Evolutionary conservation across 2,329 filamentous ascomycete species (phyloP), one percentile per base, ranked within the genome.

Genomic region (Gnomoniopsis smithogilvyi): DNA sequence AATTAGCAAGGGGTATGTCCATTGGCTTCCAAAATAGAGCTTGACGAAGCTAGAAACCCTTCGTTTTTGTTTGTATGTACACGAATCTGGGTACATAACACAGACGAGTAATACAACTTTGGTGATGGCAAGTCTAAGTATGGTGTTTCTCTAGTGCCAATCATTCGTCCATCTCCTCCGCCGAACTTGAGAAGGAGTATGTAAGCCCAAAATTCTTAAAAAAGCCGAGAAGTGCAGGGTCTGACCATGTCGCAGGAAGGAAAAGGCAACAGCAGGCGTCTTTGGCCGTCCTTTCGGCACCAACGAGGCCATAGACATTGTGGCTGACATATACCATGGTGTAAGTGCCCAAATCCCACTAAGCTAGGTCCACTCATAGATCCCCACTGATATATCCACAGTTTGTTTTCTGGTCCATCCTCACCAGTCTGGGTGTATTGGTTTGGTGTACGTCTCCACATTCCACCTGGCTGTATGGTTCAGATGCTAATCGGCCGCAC

Each of bases 1-100:
- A 65, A 78, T 88, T 71, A 95, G 90, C 81, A 93, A 94, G 91
- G 93, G 94, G 95, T 99, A 99, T 85, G 95, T 99, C 79, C 86
- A 88, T 79, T 89, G 89, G 89, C 92, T 97, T 84, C 94, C 94
- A 67, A 91, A 86, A 80, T 97, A 93, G 84, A 70, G 64, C 68
- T 67, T 62, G 49, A 30, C 17, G 30, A 24, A 48, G 19, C 10
- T 34, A 55, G 51, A 46, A 55, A 52, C 36, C 54, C 58, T 49
- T 47, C 45, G 56, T 52, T 48, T n/a, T 24, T 52, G 36, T 58
- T 53, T 57, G 53, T 43, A 41, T 49, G 33, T 50, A 55, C 56
- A 59, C 54, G 51, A 34, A 36, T 22, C 30, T 64, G 62, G 63
- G 51, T 66, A 60, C 64, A 56, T 57, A 48, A 24, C 54, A 55